Base-by-base conservation (phyloP, 2,329 filamentous ascomycete species). In the Fusarium sacchari region DNA sequence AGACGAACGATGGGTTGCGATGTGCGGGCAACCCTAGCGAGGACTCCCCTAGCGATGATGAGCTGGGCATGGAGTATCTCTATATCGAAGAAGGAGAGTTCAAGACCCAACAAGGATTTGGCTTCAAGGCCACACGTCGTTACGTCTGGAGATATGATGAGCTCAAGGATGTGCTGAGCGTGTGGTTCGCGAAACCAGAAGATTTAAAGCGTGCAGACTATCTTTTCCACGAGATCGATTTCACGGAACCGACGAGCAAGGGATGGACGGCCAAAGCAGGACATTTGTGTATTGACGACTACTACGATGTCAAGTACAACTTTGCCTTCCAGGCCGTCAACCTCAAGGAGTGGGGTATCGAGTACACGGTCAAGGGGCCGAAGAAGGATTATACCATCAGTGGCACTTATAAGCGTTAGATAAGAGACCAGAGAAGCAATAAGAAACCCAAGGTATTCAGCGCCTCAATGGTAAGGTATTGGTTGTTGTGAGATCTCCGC, bases 111-210 rank as follows among this genome's bases (percentile, higher is more conserved):
- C 85, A 84, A 34, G 88, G 88, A 0, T 82, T 90, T 52, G 82
- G 83, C 2, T 92, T 93, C 80, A 85, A 84, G 22, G 91, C 91
- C 0, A 90, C 86, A 17, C 84, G 91, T 28, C 88, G 92, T 17
- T 95, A 95, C 76, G 86, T 94, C 3, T 95, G 93, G 85, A 88
- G 93, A 0, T 95, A 94, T 76, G 84, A 89, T 49, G 90, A 92
- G 71, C 75, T 64, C 15, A 83, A 78, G 3, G 92, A 94, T 76
- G 81, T 80, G 34, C 83, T 95, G 28, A 92, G 89, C 67, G 90
- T 93, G 3, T 95, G 93, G 93, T 95, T 95, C 75, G 90, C 90
- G 43, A 90, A 90, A 71, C 85, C 88, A 2, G 88, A 92, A 22
- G 90, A 93, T 72, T 81, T 85, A 22, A 84, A 84, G 61, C 86